phyloP scores from a whole-genome alignment of 768 basidiomycete genomes.

The Wakefieldia striispora region DNA sequence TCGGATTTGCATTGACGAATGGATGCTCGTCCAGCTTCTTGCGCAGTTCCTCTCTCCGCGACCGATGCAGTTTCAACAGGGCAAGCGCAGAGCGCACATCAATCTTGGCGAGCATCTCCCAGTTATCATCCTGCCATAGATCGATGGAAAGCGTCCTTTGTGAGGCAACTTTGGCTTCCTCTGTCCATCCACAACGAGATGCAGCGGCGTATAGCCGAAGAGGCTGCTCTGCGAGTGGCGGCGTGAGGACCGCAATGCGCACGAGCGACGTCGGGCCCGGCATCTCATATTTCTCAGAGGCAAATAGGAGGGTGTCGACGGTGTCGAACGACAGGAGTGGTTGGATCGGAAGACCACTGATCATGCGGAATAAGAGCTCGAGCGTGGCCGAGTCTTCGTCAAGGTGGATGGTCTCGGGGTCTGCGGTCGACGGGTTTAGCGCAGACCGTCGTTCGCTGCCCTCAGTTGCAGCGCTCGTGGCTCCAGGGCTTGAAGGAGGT shows the following conservation, averaged over 20 bases:
- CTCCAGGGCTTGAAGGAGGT: background rate
- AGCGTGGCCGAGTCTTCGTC: conserved; percentile 57
- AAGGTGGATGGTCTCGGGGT: conserved; percentile 44
- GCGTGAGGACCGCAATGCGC: conserved; percentile 55
- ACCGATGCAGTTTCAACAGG: conserved; percentile 54
- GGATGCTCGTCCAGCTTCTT: conserved; percentile 53
- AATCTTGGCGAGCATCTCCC: conserved; percentile 45
- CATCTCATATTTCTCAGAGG: conserved; percentile 72
- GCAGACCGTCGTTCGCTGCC: background rate
- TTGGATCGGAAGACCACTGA: conserved; percentile 55
- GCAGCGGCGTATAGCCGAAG: conserved; percentile 54
- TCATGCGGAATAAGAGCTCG: conserved; percentile 57
- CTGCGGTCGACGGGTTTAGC: conserved; percentile 8
- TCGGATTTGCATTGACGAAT: conserved; percentile 50
- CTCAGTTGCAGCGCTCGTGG: background rate
- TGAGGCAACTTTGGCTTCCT: conserved; percentile 54
- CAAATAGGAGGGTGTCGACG: conserved; percentile 57
- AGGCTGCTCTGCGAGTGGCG: conserved; percentile 47
- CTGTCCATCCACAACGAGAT: conserved; percentile 57
- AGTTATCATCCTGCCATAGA: conserved; percentile 46
- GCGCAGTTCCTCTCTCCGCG: conserved; percentile 48
- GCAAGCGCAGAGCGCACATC: conserved; percentile 50
- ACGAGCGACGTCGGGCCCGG: conserved; percentile 59
- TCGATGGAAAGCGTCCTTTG: conserved; percentile 53
- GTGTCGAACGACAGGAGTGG: conserved; percentile 48